Evolutionary conservation across 2,329 filamentous ascomycete genomes (phyloP), one percentile per base, ranked within the genome.

Genomic region (Metarhizium guizhouense): DNA sequence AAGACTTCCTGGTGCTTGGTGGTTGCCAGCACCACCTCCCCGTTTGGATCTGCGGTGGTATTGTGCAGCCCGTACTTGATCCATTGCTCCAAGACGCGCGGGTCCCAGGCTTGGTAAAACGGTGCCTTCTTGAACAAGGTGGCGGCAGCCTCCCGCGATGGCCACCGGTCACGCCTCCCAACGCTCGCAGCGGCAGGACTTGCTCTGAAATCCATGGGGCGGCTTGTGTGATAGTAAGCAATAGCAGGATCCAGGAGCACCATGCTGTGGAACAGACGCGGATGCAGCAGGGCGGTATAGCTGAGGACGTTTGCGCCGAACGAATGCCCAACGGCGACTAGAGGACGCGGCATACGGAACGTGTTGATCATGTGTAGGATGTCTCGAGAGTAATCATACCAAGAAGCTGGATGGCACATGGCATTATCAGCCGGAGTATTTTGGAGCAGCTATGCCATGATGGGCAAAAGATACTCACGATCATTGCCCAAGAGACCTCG

Each of bases 231-330:
- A 77, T 75, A 68, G 48, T 60, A 61, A 52, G 82, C 78, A 61
- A 96, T 86, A 58, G 94, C 88, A 0, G 92, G 90, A 66, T 96
- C 92, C n/a, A 96, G 74, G 36, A 95, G 79, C 48, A 95, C 76
- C 6, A 96, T 71, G 7, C 83, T 81, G 59, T 84, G 81, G 60
- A 96, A 78, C 20, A 96, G 82, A 7, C 91, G 86, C 2, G 93
- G 91, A 70, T 96, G 87, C 61, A 90, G 79, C 11, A 93, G 74
- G 4, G 88, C 76, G 16, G 93, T 76, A 62, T 90, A 84, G 54
- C 81, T 77, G 54, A 96, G 78, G 57, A 88, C 82, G 66, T 82
- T 83, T 60, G 81, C 91, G 62, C 93, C 93, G 76, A 95, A 92
- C 63, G 90, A 95, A 72, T 97, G 93, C 16, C 90, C 93, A 32